These are phyloP conservation scores for Tylopilus vinaceipallidus DNA, from an alignment of 768 basidiomycete species.

Conservation along the genomic window DNA sequence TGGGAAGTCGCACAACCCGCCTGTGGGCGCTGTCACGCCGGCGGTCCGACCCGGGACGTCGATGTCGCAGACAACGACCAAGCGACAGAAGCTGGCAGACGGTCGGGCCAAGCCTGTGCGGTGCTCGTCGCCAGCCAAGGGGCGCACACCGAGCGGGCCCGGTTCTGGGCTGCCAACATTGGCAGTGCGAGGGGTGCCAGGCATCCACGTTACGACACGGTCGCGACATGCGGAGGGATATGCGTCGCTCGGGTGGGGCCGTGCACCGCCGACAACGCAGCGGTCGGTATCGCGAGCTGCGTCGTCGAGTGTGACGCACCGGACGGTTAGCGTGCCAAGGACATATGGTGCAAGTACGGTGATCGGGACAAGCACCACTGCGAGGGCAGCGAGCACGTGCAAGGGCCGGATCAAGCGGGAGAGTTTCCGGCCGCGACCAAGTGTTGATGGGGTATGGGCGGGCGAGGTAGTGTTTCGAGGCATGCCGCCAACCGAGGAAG, in stretches of 20 bases:
- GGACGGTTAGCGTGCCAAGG: slow-evolving; percentile 12
- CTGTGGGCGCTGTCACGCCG: slow-evolving; percentile 49
- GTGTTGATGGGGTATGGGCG: slow-evolving; percentile 47
- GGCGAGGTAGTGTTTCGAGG: slow-evolving; percentile 15
- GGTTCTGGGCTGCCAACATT: slow-evolving; percentile 16
- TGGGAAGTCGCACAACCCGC: slow-evolving; percentile 29
- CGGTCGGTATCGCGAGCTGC: slow-evolving; percentile 26
- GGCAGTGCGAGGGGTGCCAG: neutral
- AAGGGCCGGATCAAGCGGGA: slow-evolving; percentile 63
- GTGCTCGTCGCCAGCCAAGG: slow-evolving; percentile 26
- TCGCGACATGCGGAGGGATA: slow-evolving; percentile 30
- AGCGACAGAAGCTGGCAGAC: slow-evolving; percentile 59
- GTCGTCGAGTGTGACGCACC: slow-evolving; percentile 11
- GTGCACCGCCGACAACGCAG: slow-evolving; percentile 34
- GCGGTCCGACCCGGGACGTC: slow-evolving; percentile 50
- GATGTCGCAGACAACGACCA: slow-evolving; percentile 50
- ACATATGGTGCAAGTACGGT: slow-evolving; percentile 12
- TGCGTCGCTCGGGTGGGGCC: slow-evolving; percentile 32
- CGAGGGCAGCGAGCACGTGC: slow-evolving; percentile 25
- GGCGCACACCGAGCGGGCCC: slow-evolving; percentile 27
- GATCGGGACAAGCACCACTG: slow-evolving; percentile 3
- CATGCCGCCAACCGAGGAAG: slow-evolving; percentile 29
- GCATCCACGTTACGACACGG: slow-evolving; percentile 20
- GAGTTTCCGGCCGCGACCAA: slow-evolving; percentile 82
- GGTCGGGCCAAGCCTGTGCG: slow-evolving; percentile 22